Percentiles rank a stretch among this genome's conserved stretches.
phyloP scores from a whole-genome alignment of 352 stramenopile genomes.

The Lagenidium giganteum region DNA sequence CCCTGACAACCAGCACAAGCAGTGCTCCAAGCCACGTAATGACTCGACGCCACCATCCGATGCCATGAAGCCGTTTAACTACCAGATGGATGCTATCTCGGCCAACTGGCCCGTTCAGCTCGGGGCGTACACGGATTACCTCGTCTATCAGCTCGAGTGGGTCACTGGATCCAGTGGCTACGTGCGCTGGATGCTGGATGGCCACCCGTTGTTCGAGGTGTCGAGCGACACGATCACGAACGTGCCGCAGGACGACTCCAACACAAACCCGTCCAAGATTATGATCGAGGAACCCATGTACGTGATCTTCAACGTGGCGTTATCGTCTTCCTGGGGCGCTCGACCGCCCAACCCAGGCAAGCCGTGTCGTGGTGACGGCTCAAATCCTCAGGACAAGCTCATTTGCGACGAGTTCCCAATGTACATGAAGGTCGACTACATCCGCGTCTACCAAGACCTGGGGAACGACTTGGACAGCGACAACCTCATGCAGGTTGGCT shows the following conservation, averaged over 20 bases:
- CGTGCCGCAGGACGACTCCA: constrained; percentile 36
- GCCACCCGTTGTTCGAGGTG: constrained; percentile 54
- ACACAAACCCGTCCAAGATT: constrained; percentile 48
- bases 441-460: constrained; percentile 56
- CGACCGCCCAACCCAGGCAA: constrained; percentile 42
- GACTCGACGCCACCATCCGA: constrained; percentile 29
- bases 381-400: constrained; percentile 21
- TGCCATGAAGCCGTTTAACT: constrained; percentile 60
- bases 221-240: constrained; percentile 44
- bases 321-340: constrained; percentile 85
- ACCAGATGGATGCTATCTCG: constrained; percentile 77
- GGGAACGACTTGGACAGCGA: constrained; percentile 28
- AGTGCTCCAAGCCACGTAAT: constrained; percentile 39
- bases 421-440: constrained; percentile 77
- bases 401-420: constrained; percentile 73
- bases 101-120: constrained; percentile 66
- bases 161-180: constrained; percentile 58
- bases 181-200: constrained; percentile 65
- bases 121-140: constrained; percentile 46
- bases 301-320: constrained; percentile 91
- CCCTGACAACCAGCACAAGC: constrained; percentile 25
- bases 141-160: constrained; percentile 72
- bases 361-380: constrained; percentile 47
- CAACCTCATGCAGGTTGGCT: constrained; percentile 50
- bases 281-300: constrained; percentile 91